phyloP scores from a whole-genome alignment of 2,329 filamentous ascomycete genomes.

The Claviceps africana region DNA sequence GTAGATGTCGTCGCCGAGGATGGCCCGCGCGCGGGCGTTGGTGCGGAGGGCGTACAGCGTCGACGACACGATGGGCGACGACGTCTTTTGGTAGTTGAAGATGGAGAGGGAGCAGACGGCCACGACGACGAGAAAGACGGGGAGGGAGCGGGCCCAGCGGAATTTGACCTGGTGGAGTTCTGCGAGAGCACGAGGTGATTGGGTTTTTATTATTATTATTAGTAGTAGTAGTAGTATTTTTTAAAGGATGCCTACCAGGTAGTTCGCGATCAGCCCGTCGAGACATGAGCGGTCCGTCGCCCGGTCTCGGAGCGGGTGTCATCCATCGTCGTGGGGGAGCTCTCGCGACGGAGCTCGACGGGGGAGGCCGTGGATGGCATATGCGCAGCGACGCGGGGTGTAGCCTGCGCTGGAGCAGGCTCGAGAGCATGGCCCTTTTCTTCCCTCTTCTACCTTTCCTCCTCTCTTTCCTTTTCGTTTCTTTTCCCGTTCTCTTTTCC shows the following conservation, averaged over 20 bases:
- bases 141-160: slow-evolving; percentile 59
- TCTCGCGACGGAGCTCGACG: slow-evolving; percentile 5
- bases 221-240: too few relatives aligned
- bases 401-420: slow-evolving; percentile 12
- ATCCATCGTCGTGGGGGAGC: slow-evolving; percentile 30
- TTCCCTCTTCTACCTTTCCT: neutral
- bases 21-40: slow-evolving; percentile 55
- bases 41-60: slow-evolving; percentile 88
- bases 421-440: slow-evolving; percentile 9
- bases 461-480: too few relatives aligned
- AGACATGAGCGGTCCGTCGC: slow-evolving; percentile 51
- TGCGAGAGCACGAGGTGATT: slow-evolving; percentile 6
- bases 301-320: slow-evolving; percentile 41
- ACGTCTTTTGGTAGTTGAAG: slow-evolving; percentile 98
- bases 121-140: slow-evolving; percentile 64
- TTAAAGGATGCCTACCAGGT: slow-evolving; percentile 37
- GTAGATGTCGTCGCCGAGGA: slow-evolving; percentile 78
- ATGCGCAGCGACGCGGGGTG: slow-evolving; percentile 10
- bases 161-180: slow-evolving; percentile 32
- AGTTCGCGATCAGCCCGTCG: slow-evolving; percentile 52
- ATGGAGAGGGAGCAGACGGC: slow-evolving; percentile 64
- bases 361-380: neutral
- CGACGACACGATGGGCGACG: slow-evolving; percentile 71
- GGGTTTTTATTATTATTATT: slow-evolving; percentile 4
- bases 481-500: too few relatives aligned